Percentiles rank a stretch among this genome's conserved stretches.
phyloP scores from a whole-genome alignment of 352 stramenopile species.

The Phytophthora crassamura region DNA sequence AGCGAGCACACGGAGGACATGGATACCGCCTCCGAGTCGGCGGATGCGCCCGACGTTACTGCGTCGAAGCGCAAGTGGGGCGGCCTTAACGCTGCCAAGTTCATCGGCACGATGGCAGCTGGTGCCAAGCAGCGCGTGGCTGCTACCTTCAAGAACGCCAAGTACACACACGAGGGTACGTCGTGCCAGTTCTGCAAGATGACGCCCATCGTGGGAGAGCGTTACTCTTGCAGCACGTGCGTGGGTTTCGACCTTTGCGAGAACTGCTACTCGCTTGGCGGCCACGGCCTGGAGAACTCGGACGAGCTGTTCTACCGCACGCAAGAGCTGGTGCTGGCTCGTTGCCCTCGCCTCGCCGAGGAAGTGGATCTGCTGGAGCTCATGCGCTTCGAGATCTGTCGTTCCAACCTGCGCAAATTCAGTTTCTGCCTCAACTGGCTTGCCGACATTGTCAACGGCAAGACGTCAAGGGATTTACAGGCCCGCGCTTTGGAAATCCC shows the following conservation, averaged over 20 bases:
- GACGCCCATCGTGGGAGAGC: constrained; percentile 75
- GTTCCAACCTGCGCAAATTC: constrained; percentile 87
- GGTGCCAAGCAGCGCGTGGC: constrained; percentile 74
- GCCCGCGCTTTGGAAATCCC: constrained; percentile 82
- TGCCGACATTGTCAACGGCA: constrained; percentile 83
- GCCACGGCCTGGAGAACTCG: constrained; percentile 84
- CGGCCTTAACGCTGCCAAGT: constrained; percentile 66
- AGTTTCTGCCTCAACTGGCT: constrained; percentile 87
- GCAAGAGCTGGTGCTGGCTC: constrained; percentile 75
- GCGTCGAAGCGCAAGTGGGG: constrained; percentile 58
- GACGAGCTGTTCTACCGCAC: constrained; percentile 87
- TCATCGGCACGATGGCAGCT: constrained; percentile 76
- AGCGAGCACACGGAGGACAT: constrained; percentile 46
- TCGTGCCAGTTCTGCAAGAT: constrained; percentile 86
- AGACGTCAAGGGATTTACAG: constrained; percentile 75
- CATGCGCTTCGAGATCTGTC: constrained; percentile 87
- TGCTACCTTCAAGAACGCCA: constrained; percentile 70
- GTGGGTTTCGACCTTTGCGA: constrained; percentile 87
- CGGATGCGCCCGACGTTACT: constrained; percentile 24
- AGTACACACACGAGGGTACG: constrained; percentile 77
- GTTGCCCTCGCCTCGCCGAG: constrained; percentile 63
- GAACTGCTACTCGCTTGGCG: constrained; percentile 83
- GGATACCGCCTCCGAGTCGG: constrained; percentile 31
- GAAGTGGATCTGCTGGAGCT: constrained; percentile 82
- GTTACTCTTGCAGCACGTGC: constrained; percentile 78